Conservation (phyloP, 2,329 filamentous ascomycete species). For the Paracamarosporium sp. region DNA sequence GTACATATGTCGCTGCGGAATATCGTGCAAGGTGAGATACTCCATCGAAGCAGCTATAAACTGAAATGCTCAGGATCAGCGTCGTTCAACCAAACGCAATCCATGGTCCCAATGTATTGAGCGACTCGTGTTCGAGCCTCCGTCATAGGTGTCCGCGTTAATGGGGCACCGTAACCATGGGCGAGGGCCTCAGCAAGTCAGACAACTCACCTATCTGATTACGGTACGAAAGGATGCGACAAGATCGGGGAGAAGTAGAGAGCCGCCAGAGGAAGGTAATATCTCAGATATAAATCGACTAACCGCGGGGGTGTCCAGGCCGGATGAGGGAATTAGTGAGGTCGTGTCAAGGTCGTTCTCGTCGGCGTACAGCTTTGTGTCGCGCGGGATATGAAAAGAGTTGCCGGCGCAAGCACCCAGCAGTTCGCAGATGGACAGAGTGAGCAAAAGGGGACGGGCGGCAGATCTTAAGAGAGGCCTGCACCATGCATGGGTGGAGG, state of each 20-base stretch:
- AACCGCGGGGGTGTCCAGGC: conserved; percentile 1
- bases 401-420: conserved; percentile 40
- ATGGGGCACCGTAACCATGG: conserved; percentile 2
- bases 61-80: not conserved
- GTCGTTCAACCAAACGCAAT: not conserved
- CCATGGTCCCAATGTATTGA: not conserved
- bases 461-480: conserved; percentile 28
- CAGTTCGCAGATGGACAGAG: conserved; percentile 32
- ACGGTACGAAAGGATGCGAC: not conserved
- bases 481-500: conserved; percentile 15
- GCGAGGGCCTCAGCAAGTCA: not conserved
- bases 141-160: not conserved
- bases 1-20: conserved; percentile 42
- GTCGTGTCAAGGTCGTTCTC: conserved; percentile 13
- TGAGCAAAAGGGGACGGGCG: conserved; percentile 33
- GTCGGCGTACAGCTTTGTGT: conserved; percentile 29
- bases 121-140: not conserved
- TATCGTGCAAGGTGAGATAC: conserved; percentile 48
- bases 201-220: conserved; percentile 9
- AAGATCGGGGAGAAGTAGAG: not conserved
- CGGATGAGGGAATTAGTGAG: conserved; percentile 18
- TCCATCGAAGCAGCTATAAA: conserved; percentile 32
- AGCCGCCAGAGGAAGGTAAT: conserved; percentile 4
- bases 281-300: conserved; percentile 12
- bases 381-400: conserved; percentile 17